These are phyloP conservation scores for Cantharellus cinnabarinus DNA, from an alignment of 768 basidiomycete genomes.

Conservation along the genomic window DNA sequence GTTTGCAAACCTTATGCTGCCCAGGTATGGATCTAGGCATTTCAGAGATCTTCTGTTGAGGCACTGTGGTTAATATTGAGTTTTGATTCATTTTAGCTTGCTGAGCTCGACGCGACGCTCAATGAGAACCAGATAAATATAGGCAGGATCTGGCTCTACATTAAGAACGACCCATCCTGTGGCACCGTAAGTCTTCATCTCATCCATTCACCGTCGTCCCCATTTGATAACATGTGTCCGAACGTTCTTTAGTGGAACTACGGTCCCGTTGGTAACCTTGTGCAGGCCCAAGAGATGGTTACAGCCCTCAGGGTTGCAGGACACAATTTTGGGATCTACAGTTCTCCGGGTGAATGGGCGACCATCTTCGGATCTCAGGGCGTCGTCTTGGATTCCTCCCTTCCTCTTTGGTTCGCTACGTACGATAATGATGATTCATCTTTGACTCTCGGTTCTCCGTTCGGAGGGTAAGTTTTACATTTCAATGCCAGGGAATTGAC, in stretches of 20 bases:
- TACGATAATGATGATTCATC: not conserved
- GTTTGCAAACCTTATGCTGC: not conserved
- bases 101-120: conserved; percentile 1
- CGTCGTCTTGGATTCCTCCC: conserved; percentile 1
- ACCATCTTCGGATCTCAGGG: not conserved
- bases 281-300: not conserved
- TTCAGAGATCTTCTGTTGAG: too few species aligned
- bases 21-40: not conserved
- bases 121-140: conserved; percentile 4
- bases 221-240: too few species aligned
- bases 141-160: conserved; percentile 1
- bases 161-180: too few species aligned
- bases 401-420: conserved; percentile 5
- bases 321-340: conserved; percentile 6
- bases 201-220: too few species aligned
- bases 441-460: not conserved
- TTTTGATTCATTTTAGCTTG: not conserved
- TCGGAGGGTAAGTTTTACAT: not conserved
- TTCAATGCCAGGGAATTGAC: too few species aligned
- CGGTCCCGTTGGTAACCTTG: not conserved
- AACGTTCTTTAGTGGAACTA: not conserved
- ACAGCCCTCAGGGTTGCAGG: not conserved
- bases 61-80: too few species aligned
- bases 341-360: conserved; percentile 2
- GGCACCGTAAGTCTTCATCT: too few species aligned